These are phyloP conservation scores for Mycogone perniciosa DNA, from an alignment of 2,329 filamentous ascomycete species.

Conservation along the genomic window DNA sequence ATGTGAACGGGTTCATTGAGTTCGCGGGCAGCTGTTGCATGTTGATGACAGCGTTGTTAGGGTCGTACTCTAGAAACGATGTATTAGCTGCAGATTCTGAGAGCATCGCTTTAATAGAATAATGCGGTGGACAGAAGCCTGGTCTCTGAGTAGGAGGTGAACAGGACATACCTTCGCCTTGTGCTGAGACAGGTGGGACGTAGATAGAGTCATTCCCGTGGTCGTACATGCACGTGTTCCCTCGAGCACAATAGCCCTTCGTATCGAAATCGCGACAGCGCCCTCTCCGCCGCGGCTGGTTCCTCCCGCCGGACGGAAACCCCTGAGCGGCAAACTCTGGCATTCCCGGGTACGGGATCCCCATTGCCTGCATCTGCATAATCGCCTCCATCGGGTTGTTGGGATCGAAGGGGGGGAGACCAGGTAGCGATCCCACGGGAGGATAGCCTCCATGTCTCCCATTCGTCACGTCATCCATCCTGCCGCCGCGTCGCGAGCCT, in stretches of 20 bases:
- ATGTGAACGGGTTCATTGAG: slow-evolving; percentile 17
- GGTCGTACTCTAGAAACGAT: slow-evolving; percentile 27
- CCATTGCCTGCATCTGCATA: slow-evolving; percentile 54
- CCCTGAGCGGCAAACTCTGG: slow-evolving; percentile 30
- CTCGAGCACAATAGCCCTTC: slow-evolving; percentile 65
- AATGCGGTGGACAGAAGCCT: background rate
- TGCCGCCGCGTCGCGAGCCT: slow-evolving; percentile 33
- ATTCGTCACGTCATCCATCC: slow-evolving; percentile 20
- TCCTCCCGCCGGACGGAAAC: slow-evolving; percentile 18
- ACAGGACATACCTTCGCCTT: slow-evolving; percentile 22
- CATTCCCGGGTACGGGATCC: slow-evolving; percentile 35
- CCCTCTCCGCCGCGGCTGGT: slow-evolving; percentile 32
- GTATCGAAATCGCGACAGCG: slow-evolving; percentile 64
- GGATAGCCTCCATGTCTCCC: slow-evolving; percentile 9
- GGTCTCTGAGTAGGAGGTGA: too few relatives aligned
- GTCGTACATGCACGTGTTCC: slow-evolving; percentile 61
- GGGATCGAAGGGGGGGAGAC: slow-evolving; percentile 48
- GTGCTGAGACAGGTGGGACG: slow-evolving; percentile 22
- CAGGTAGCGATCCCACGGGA: slow-evolving; percentile 9
- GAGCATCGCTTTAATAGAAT: background rate
- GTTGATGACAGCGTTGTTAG: slow-evolving; percentile 23
- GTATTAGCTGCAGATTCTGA: slow-evolving; percentile 13
- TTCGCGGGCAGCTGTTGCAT: slow-evolving; percentile 15
- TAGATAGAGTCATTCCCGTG: slow-evolving; percentile 52
- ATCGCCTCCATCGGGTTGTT: slow-evolving; percentile 57